Base-by-base conservation (phyloP, 106 monocot genomes). In the Xerophyta viscosa region DNA sequence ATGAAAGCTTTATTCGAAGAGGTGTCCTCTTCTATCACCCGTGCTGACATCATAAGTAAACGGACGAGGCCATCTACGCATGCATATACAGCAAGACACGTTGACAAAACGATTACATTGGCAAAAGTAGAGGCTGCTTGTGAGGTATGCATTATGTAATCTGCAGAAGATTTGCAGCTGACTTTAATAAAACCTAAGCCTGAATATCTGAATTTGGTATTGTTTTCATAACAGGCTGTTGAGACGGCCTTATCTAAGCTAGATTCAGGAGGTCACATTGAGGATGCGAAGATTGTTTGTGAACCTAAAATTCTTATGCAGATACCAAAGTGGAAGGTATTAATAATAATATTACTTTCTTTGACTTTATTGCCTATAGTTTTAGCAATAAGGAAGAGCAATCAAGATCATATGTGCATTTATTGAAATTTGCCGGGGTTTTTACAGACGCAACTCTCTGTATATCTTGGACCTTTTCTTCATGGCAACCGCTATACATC, bases 231-330 rank as follows among this genome's bases (percentile, higher is more conserved):
- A 11, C 52, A 93, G 93, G 93, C 93, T 56, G 50, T 94, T 49
- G 66, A 65, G 58, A 61, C 77, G 22, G 87, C 93, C 57, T 58
- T 88, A 37, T 50, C 66, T 43, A 87, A 81, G 55, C 27, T 94
- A 63, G 81, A 79, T 19, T 50, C 64, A 58, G 72, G 78, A 24
- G 64, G 61, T 52, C 68, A n/a, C 30, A 70, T 80, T 27, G 84
- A 84, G 47, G 84, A 94, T 76, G 88, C 88, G 12, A 88, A 85
- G 70, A 84, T 77, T 66, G 81, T 94, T 8, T 94, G 94, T 67
- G 94, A 84, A 60, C 84, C 94, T 70, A 78, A 65, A 18, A 65
- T 94, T 49, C 28, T 94, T 15, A 69, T 63, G 52, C 78, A 80
- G 27, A 45, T 94, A 33, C 44, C 68, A 13, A 78, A 47, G 27